Evolutionary conservation across 2,329 filamentous ascomycete genomes (phyloP), one percentile per base, ranked within the genome.

Genomic region (Penicillium occitanis): DNA sequence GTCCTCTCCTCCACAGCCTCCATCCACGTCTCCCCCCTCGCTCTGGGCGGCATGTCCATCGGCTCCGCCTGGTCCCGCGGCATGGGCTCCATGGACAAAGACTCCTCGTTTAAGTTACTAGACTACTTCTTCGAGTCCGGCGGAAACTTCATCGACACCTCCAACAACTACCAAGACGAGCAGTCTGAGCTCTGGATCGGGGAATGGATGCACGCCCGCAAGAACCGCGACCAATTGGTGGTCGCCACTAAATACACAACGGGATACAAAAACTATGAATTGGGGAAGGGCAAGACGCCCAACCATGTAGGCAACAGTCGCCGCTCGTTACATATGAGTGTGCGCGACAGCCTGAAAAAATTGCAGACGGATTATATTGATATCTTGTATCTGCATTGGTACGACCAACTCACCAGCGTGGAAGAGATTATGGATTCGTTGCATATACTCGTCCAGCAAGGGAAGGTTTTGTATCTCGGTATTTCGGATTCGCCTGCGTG

Each of bases 61-160:
- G 77, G 77, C 37, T 72, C 78, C 46, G 70, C 72, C 37, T 79
- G 77, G 77, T 83, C 81, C 75, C 70, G 75, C 59, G 81, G 81
- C 61, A 85, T 92, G 84, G 90, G 90, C 37, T 82, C 83, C 44
- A 91, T 89, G 76, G 83, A 86, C 73, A 86, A 91, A 73, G 81
- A 86, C 60, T 83, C 83, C 1, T 82, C 85, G 1, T 88, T 90
- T 69, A 79, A 82, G 22, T 86, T 92, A 30, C 82, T 92, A 8
- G 89, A 92, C 72, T 86, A 84, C 73, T 91, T 86, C 77, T 86
- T 84, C 67, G 82, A 84, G 5, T 83, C 87, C 0, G 88, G 88
- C 3, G 90, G 90, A 28, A 92, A 92, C 77, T 91, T 92, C 75
- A 88, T 92, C 72, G 90, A 92, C 74, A 91, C 88, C 0, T 73